These are phyloP conservation scores for Zygoascus flipseniorum DNA, from an alignment of 805 yeast species.

Conservation along the genomic window DNA sequence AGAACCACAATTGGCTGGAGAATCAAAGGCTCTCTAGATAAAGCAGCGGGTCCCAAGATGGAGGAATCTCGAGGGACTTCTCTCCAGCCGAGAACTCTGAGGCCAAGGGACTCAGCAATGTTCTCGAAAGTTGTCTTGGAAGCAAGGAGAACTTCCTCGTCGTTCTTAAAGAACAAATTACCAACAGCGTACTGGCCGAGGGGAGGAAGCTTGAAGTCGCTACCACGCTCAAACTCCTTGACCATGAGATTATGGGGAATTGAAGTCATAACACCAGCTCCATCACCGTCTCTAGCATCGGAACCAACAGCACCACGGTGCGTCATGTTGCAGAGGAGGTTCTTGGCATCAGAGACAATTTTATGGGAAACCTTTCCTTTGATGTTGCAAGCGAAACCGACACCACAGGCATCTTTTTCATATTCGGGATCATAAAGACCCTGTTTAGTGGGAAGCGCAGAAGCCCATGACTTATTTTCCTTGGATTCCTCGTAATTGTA, in stretches of 20 bases:
- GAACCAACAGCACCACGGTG: constrained; percentile 97
- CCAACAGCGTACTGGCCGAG: constrained; percentile 92
- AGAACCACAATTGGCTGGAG: constrained; percentile 90
- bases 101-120: constrained; percentile 67
- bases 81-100: constrained; percentile 90
- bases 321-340: constrained; percentile 91
- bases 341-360: constrained; percentile 81
- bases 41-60: constrained; percentile 88
- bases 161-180: constrained; percentile 87
- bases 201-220: constrained; percentile 60
- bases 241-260: constrained; percentile 82
- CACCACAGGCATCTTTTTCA: constrained; percentile 98
- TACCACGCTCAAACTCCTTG: constrained; percentile 71
- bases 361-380: constrained; percentile 84
- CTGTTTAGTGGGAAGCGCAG: constrained; percentile 72
- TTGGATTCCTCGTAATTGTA: constrained; percentile 68
- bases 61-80: constrained; percentile 91
- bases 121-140: constrained; percentile 73
- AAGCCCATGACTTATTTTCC: constrained; percentile 86
- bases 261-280: constrained; percentile 94
- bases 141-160: constrained; percentile 54
- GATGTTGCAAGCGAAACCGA: constrained; percentile 92
- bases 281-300: constrained; percentile 96
- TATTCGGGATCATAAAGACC: constrained; percentile 90
- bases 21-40: constrained; percentile 84